A percentile compares a stretch with the other conserved stretches of the same genome.
These are phyloP conservation scores for Tinospora cordifolia DNA, from an alignment of 164 flowering plant genomes.

Conservation along the genomic window DNA sequence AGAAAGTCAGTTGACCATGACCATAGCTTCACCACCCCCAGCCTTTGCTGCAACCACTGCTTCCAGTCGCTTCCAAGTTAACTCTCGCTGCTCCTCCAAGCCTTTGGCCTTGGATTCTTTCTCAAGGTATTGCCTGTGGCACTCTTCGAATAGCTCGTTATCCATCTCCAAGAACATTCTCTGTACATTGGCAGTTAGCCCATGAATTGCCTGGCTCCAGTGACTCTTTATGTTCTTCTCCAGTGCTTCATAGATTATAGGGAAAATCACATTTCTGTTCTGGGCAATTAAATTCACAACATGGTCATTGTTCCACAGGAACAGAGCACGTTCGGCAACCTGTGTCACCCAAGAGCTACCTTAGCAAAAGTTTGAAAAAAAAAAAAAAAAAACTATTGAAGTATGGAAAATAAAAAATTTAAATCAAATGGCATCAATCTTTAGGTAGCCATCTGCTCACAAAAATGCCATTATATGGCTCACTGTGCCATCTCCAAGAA, in stretches of 20 bases:
- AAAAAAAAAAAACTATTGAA: background rate
- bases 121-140: constrained; percentile 46
- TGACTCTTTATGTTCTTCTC: constrained; percentile 60
- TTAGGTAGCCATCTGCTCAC: background rate
- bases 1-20: constrained; percentile 25
- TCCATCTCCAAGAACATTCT: constrained; percentile 82
- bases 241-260: constrained; percentile 59
- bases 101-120: constrained; percentile 41
- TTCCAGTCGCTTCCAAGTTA: constrained; percentile 64
- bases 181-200: constrained; percentile 56
- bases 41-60: constrained; percentile 42
- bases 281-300: constrained; percentile 73
- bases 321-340: constrained; percentile 82
- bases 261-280: constrained; percentile 47
- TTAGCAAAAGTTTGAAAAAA: background rate
- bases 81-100: constrained; percentile 45
- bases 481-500: no score
- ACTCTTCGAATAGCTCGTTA: constrained; percentile 53
- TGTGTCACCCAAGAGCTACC: constrained; percentile 21
- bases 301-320: constrained; percentile 82
- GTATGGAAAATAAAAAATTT: background rate
- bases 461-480: background rate
- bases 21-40: constrained; percentile 41
- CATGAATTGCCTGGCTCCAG: constrained; percentile 79
- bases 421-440: background rate